phyloP scores from a whole-genome alignment of 129 eudicot species.

The Dittrichia graveolens region DNA sequence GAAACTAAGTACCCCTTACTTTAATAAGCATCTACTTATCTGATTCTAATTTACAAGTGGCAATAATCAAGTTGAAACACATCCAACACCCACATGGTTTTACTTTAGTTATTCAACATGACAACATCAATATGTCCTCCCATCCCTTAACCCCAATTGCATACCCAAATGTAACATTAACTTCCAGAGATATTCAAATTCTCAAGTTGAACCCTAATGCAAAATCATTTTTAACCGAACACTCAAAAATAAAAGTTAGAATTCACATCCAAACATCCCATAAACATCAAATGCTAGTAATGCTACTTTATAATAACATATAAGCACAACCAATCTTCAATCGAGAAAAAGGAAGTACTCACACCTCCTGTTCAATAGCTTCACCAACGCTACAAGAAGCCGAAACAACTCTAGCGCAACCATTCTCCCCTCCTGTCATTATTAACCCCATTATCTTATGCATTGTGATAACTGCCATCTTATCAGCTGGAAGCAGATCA shows the following conservation, averaged over 20 bases:
- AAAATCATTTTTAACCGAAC: not conserved
- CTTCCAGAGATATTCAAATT: not conserved
- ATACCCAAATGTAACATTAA: not conserved
- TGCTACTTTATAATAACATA: not conserved
- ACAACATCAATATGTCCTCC: not conserved
- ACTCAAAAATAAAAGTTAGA: not conserved
- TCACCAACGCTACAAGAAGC: slow-evolving; percentile 88
- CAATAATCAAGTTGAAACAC: not conserved
- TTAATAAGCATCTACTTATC: too few relatives aligned
- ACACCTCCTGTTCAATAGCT: slow-evolving; percentile 90
- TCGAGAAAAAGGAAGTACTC: not conserved
- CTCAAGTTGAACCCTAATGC: not conserved
- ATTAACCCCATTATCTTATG: slow-evolving; percentile 85
- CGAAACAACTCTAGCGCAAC: slow-evolving; percentile 65
- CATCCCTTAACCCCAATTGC: not conserved
- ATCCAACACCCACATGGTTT: not conserved
- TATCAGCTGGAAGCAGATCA: slow-evolving; percentile 80
- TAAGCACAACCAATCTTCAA: not conserved
- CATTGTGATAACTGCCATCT: slow-evolving; percentile 91
- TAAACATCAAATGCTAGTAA: not conserved
- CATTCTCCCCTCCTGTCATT: slow-evolving; percentile 81
- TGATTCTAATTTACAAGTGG: not conserved
- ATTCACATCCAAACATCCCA: not conserved
- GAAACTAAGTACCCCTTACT: not conserved
- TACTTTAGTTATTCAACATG: not conserved